Evolutionary conservation across 1,284 basidiomycete species (phyloP).

Genomic region (Boletus semigastroideus): DNA sequence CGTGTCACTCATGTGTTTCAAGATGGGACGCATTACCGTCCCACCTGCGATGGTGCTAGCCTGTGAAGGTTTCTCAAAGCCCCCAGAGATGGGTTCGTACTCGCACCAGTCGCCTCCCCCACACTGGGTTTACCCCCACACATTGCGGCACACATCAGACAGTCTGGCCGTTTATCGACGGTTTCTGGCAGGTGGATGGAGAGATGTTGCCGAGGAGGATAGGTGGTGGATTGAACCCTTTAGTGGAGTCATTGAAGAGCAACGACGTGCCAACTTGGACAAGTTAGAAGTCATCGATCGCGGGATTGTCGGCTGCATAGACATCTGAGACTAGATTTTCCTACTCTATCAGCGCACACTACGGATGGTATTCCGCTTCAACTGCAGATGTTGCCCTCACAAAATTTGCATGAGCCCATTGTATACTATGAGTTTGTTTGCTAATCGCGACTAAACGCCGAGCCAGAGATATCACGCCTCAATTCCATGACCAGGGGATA

Average conservation of each 20-base stretch:
- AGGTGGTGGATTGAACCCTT: conserved; percentile 66
- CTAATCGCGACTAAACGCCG: too few relatives aligned
- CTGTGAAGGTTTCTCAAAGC: conserved; percentile 48
- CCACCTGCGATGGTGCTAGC: conserved; percentile 63
- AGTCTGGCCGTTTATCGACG: conserved; percentile 39
- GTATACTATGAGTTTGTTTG: too few relatives aligned
- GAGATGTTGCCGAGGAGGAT: conserved; percentile 46
- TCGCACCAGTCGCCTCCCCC: conserved; percentile 48
- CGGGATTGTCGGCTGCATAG: conserved; percentile 40
- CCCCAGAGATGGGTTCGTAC: conserved; percentile 25
- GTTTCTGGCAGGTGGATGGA: conserved; percentile 58
- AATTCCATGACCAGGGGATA: too few relatives aligned
- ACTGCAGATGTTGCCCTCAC: neutral
- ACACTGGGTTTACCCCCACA: conserved; percentile 45
- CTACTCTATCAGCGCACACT: neutral
- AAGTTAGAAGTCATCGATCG: conserved; percentile 40
- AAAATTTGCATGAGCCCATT: neutral
- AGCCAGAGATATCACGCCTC: too few relatives aligned
- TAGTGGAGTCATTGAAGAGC: conserved; percentile 46
- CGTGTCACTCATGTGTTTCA: conserved; percentile 71
- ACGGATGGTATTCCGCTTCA: neutral
- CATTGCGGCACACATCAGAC: conserved; percentile 38
- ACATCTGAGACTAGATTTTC: neutral
- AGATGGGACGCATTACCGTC: conserved; percentile 72
- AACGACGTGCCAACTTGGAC: conserved; percentile 40